Conservation (phyloP, 2,329 filamentous ascomycete genomes). For the Apiospora aurea region DNA sequence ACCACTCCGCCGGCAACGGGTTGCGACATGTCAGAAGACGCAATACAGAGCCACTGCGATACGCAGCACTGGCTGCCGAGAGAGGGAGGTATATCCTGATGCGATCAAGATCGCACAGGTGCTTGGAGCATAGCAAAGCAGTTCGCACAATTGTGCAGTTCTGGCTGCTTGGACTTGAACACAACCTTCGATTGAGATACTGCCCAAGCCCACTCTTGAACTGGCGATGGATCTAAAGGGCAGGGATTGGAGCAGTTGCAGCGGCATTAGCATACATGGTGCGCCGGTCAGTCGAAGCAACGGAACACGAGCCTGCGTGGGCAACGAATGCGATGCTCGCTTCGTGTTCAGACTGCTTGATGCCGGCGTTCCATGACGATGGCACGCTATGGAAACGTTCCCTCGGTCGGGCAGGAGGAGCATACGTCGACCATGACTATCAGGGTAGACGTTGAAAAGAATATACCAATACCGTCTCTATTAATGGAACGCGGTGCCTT, state of each 20-base stretch:
- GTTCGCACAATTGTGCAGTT: neutral
- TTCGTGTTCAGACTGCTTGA: neutral
- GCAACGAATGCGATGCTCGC: neutral
- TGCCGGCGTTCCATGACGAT: neutral
- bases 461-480: conserved; percentile 9
- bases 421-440: neutral
- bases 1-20: neutral
- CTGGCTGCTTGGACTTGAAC: neutral
- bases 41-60: neutral
- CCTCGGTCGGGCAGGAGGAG: neutral
- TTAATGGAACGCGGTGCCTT: conserved; percentile 16
- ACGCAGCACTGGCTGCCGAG: neutral
- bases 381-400: conserved; percentile 10
- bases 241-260: neutral
- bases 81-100: neutral
- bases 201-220: neutral
- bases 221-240: neutral
- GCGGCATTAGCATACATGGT: neutral
- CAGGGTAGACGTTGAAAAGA: neutral
- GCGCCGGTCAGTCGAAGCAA: neutral
- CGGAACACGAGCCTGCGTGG: neutral
- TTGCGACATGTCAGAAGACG: neutral
- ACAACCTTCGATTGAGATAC: neutral
- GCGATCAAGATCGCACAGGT: neutral
- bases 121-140: neutral